Percentiles rank a stretch among this genome's conserved stretches.
Evolutionary conservation across 768 basidiomycete genomes (phyloP).

Genomic region (Suillus americanus): DNA sequence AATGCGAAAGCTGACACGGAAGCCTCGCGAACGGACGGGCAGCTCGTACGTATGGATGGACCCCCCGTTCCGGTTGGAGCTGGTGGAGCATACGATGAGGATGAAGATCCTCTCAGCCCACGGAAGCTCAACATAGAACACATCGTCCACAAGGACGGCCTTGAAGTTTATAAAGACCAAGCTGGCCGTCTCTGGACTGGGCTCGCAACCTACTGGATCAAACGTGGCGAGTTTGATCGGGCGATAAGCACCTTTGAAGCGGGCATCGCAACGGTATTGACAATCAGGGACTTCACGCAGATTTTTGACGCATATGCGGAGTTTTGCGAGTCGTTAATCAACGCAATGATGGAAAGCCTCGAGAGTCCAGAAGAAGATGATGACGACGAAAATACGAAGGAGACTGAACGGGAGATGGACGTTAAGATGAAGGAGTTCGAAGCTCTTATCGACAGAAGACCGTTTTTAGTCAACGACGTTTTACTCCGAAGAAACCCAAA

Average conservation of each 20-base stretch:
- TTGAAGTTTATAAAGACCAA: slow-evolving; percentile 92
- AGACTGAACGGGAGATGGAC: slow-evolving; percentile 84
- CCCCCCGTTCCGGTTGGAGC: slow-evolving; percentile 54
- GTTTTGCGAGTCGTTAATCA: slow-evolving; percentile 87
- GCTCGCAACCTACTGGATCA: slow-evolving; percentile 97
- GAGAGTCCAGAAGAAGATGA: slow-evolving; percentile 75
- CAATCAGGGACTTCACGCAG: slow-evolving; percentile 95
- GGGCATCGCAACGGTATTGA: slow-evolving; percentile 81
- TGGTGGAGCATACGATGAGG: slow-evolving; percentile 70
- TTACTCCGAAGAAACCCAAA: slow-evolving; percentile 90
- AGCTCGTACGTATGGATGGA: slow-evolving; percentile 71
- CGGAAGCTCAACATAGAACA: slow-evolving; percentile 82
- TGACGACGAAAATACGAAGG: slow-evolving; percentile 75
- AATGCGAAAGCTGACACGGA: slow-evolving; percentile 49
- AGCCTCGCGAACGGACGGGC: slow-evolving; percentile 34
- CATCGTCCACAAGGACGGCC: slow-evolving; percentile 83
- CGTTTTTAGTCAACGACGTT: slow-evolving; percentile 96
- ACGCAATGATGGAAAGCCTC: slow-evolving; percentile 83
- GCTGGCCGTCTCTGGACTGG: slow-evolving; percentile 96
- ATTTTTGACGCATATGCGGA: slow-evolving; percentile 97
- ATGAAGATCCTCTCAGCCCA: slow-evolving; percentile 74
- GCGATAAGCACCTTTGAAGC: slow-evolving; percentile 87
- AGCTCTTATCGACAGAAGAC: slow-evolving; percentile 89
- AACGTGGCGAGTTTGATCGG: slow-evolving; percentile 91
- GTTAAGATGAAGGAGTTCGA: slow-evolving; percentile 90